Conservation (phyloP, 192 early-diverging fungal genomes). For the Haplosporangium gracile region DNA sequence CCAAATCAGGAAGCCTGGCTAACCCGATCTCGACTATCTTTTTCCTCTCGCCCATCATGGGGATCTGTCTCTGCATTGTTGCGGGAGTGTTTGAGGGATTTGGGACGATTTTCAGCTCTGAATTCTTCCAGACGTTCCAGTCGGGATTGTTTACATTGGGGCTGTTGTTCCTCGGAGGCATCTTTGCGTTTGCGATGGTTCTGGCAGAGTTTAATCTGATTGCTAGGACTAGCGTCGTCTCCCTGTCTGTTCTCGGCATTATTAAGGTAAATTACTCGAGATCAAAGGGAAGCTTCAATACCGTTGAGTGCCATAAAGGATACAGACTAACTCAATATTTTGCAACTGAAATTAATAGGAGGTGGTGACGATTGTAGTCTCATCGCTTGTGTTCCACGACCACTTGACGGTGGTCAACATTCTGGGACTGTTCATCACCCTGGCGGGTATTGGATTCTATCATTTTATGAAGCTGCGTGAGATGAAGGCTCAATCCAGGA, state of each 20-base stretch:
- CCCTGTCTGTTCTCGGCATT: slow-evolving; percentile 90
- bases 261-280: slow-evolving; percentile 63
- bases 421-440: slow-evolving; percentile 80
- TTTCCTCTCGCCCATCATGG: slow-evolving; percentile 87
- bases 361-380: slow-evolving; percentile 84
- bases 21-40: slow-evolving; percentile 91
- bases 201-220: slow-evolving; percentile 91
- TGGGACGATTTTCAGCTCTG: slow-evolving; percentile 62
- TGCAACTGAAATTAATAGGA: slow-evolving; percentile 68
- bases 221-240: slow-evolving; percentile 86
- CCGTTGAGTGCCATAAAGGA: background rate
- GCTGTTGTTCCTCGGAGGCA: slow-evolving; percentile 79
- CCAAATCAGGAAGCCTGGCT: slow-evolving; percentile 82
- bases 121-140: slow-evolving; percentile 64
- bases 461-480: slow-evolving; percentile 78
- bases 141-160: slow-evolving; percentile 61
- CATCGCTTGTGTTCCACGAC: slow-evolving; percentile 85
- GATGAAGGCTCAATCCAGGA: slow-evolving; percentile 25
- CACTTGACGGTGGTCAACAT: slow-evolving; percentile 80
- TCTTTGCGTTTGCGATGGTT: slow-evolving; percentile 91
- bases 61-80: slow-evolving; percentile 72
- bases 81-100: slow-evolving; percentile 77
- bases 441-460: slow-evolving; percentile 87
- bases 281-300: background rate
- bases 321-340: background rate